Evolutionary conservation across 2,329 filamentous ascomycete species (phyloP).

Genomic region (Alternaria postmessia): DNA sequence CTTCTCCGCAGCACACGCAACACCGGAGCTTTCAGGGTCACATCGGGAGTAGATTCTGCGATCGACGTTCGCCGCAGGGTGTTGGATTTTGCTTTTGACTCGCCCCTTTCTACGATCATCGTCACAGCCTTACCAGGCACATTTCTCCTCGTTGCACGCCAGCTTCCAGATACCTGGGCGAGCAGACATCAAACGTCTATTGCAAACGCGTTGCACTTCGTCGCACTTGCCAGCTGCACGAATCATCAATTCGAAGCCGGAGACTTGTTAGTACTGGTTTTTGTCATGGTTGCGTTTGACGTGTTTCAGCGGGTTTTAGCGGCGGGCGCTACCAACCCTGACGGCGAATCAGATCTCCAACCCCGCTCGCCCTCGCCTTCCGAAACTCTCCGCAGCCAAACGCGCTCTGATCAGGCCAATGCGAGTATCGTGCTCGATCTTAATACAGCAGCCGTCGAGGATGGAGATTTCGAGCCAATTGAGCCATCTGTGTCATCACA

Average conservation of each 20-base stretch:
- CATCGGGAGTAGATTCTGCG: conserved; percentile 19
- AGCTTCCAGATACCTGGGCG: conserved; percentile 30
- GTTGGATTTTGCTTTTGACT: conserved; percentile 26
- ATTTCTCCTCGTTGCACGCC: conserved; percentile 24
- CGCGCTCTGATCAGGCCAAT: conserved; percentile 26
- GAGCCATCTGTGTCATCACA: conserved; percentile 5
- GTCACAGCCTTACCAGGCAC: conserved; percentile 29
- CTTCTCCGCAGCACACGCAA: conserved; percentile 22
- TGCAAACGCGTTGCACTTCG: conserved; percentile 31
- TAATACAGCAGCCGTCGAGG: conserved; percentile 15
- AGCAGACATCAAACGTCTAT: conserved; percentile 31
- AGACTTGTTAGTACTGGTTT: conserved; percentile 34
- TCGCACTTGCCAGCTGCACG: conserved; percentile 34
- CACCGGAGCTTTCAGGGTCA: conserved; percentile 11
- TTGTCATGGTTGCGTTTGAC: conserved; percentile 47
- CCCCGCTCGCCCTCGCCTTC: conserved; percentile 23
- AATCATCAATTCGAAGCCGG: conserved; percentile 27
- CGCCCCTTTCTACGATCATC: conserved; percentile 29
- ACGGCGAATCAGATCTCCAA: conserved; percentile 26
- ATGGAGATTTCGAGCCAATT: conserved; percentile 9
- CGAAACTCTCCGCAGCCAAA: conserved; percentile 39
- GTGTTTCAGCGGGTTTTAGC: conserved; percentile 33
- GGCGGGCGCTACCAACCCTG: conserved; percentile 18
- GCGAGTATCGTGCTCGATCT: conserved; percentile 20
- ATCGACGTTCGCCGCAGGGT: conserved; percentile 23